phyloP scores from a whole-genome alignment of 495 filamentous ascomycete genomes.

The Acidiella bohemica region DNA sequence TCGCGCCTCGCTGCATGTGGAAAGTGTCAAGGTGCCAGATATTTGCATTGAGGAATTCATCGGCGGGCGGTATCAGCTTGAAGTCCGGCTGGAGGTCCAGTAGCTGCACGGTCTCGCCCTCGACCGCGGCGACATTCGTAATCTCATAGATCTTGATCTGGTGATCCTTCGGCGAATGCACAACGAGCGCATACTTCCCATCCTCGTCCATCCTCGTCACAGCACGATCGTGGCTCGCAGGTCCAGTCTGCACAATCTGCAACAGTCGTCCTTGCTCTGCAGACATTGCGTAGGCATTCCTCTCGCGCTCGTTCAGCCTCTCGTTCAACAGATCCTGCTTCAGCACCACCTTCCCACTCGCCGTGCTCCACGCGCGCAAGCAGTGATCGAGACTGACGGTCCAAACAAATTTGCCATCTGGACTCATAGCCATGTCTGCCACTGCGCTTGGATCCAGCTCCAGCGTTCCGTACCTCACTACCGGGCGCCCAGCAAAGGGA shows the following conservation, averaged over 20 bases:
- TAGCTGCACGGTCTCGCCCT: constrained; percentile 35
- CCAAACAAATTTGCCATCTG: constrained; percentile 58
- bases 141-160: constrained; percentile 95
- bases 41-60: constrained; percentile 44
- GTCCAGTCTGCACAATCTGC: constrained; percentile 39
- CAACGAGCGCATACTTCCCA: constrained; percentile 59
- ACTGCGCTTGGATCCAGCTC: constrained; percentile 53
- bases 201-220: constrained; percentile 26
- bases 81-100: constrained; percentile 52
- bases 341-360: constrained; percentile 55
- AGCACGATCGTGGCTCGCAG: constrained; percentile 12
- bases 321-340: constrained; percentile 57
- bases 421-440: constrained; percentile 49
- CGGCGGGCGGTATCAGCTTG: constrained; percentile 51
- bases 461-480: constrained; percentile 48
- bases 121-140: constrained; percentile 44
- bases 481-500: constrained; percentile 52
- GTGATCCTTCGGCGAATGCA: constrained; percentile 73
- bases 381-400: constrained; percentile 78
- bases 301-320: constrained; percentile 38
- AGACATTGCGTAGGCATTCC: constrained; percentile 57
- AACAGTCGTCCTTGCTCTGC: constrained; percentile 60
- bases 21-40: constrained; percentile 81
- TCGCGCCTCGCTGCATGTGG: constrained; percentile 42
- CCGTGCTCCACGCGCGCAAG: constrained; percentile 72